A percentile compares a stretch with the other conserved stretches of the same genome.
These are phyloP conservation scores for Chondrus crispus DNA, from an alignment of 23 red algal species.

Conservation along the genomic window DNA sequence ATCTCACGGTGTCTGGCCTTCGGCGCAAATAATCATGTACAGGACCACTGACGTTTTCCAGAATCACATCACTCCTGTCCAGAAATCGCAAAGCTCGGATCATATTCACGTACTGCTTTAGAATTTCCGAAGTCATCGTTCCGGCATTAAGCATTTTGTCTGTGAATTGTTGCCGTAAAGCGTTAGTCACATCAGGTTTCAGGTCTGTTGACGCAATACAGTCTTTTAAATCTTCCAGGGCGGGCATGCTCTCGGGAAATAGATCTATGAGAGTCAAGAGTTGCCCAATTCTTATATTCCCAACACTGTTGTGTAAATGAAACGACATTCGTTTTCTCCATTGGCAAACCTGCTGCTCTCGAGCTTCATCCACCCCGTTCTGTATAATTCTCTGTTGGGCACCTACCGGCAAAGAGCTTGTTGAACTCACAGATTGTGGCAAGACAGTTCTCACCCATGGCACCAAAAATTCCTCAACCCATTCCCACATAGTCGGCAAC, in stretches of 20 bases:
- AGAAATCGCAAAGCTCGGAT: conserved; percentile 63
- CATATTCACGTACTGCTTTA: conserved; percentile 62
- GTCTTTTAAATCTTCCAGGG: conserved; percentile 71
- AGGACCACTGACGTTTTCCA: conserved; percentile 66
- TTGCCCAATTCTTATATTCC: conserved; percentile 49
- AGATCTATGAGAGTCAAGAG: conserved; percentile 39
- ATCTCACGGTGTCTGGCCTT: conserved; percentile 63
- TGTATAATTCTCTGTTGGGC: neutral
- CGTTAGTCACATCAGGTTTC: conserved; percentile 43
- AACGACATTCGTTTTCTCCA: conserved; percentile 55
- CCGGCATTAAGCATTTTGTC: conserved; percentile 55
- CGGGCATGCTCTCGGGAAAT: conserved; percentile 59
- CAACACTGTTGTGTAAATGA: conserved; percentile 51
- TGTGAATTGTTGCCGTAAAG: conserved; percentile 58
- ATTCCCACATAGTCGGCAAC: conserved; percentile 27
- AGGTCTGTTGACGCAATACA: conserved; percentile 63
- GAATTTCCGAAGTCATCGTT: conserved; percentile 64
- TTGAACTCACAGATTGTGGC: neutral
- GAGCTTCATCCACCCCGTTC: neutral
- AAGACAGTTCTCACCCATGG: conserved; percentile 41
- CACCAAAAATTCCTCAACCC: conserved; percentile 21
- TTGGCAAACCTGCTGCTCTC: conserved; percentile 9
- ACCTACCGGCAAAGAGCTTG: neutral
- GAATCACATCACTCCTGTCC: conserved; percentile 63
- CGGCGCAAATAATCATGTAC: conserved; percentile 49